Base-by-base conservation (phyloP, 768 basidiomycete species). In the Scleroderma citrinum region DNA sequence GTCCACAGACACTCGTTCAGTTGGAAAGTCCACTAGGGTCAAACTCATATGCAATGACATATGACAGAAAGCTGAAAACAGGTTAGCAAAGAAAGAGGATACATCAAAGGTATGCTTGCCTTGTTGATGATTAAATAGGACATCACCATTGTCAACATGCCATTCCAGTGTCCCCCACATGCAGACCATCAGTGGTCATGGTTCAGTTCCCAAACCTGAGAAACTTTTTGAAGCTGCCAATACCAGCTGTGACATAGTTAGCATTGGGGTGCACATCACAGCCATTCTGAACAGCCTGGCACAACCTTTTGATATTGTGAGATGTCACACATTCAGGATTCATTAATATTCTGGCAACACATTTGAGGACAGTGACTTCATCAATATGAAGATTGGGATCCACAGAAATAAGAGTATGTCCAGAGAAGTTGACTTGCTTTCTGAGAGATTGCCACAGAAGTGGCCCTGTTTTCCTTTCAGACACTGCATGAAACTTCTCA, bases 381-480 rank as follows among this genome's bases (percentile, higher is more conserved):
- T 99, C 96, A 61, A 99, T 96, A 44, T 91, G 85, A 55, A 99
- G 71, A 63, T 98, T 99, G n/a, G 96, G 96, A 67, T 99, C 96
- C 1, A 96, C 96, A 2, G 93, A 95, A 62, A 99, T 99, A 66
- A 99, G 96, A 7, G 96, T 99, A 58, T 96, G 87, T 5, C 84
- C 95, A 0, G 94, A 97, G 64, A 98, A 98, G 65, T 99, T 96
- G 55, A 99, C 96, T 66, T 96, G 92, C 68, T 99, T 99, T 54
- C 96, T 0, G 94, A 97, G 7, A 99, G 76, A 63, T 99, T 99
- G 19, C 96, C 96, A 64, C 96, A 80, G 71, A 99, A 98, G 41
- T 96, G 93, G 59, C 96, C 96, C 65, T 98, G 95, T 64, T 99
- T 99, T 32, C 96, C 96, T 71, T 99, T 99, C 44, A 99, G 72